A percentile compares a stretch with the other conserved stretches of the same genome.
phyloP scores from a whole-genome alignment of 2,329 filamentous ascomycete species.

The Xylariales sp. region DNA sequence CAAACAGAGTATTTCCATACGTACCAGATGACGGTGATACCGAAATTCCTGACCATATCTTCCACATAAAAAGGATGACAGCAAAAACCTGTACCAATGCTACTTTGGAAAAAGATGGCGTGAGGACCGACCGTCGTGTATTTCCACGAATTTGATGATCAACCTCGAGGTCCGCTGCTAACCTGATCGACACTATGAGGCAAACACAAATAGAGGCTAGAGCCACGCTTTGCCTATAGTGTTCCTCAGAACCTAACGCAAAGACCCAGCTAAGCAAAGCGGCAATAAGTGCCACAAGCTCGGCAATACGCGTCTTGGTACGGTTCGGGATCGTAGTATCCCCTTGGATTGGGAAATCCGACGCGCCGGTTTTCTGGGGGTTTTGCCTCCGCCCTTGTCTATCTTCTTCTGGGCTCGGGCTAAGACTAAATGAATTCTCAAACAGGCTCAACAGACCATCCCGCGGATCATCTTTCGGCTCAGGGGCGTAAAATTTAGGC shows the following conservation, averaged over 20 bases:
- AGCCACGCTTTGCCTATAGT: conserved; percentile 46
- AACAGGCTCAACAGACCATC: conserved; percentile 51
- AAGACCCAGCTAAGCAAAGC: conserved; percentile 47
- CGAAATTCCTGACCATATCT: conserved; percentile 44
- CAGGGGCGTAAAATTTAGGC: conserved; percentile 49
- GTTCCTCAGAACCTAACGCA: conserved; percentile 44
- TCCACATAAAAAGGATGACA: conserved; percentile 46
- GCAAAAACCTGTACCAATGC: conserved; percentile 45
- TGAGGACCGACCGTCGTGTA: conserved; percentile 41
- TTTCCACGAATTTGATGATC: conserved; percentile 44
- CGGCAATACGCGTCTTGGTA: conserved; percentile 41
- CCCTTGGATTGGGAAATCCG: not conserved
- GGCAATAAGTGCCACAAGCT: conserved; percentile 44
- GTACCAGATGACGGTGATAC: conserved; percentile 38
- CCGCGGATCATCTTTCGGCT: conserved; percentile 48
- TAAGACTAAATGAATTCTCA: conserved; percentile 50
- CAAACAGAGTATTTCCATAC: conserved; percentile 48
- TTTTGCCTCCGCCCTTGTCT: conserved; percentile 36
- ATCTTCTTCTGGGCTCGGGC: conserved; percentile 46
- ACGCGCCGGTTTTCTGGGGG: conserved; percentile 15
- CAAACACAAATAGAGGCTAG: conserved; percentile 46
- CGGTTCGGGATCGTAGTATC: conserved; percentile 37
- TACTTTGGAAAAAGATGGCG: conserved; percentile 46
- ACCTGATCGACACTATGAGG: conserved; percentile 48
- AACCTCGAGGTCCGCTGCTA: conserved; percentile 48